Base-by-base conservation (phyloP, 345 rosid genomes). In the Erysimum cheiranthoides region DNA sequence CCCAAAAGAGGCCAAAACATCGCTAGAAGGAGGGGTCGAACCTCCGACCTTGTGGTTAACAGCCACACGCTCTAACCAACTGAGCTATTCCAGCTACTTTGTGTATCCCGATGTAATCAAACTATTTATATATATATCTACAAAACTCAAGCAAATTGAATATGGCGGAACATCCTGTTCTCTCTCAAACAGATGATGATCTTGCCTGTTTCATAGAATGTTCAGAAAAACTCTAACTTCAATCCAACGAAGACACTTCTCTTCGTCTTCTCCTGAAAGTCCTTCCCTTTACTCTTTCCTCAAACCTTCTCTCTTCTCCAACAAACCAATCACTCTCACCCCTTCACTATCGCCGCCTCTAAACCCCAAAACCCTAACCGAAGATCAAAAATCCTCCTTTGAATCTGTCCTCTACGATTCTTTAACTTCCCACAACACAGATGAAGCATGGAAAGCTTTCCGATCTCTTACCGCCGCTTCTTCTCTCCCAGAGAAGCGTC, bases 31-130 rank as follows among this genome's bases (percentile, higher is more conserved):
- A 87, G 89, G 90, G 90, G 61, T 86, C 73, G 91, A 92, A 92
- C 90, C 92, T 87, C 86, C 90, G 86, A 87, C 92, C 91, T 90
- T 92, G 89, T 86, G 90, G 92, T 88, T 89, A 88, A 85, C 87
- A 85, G 89, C 92, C 87, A 87, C 88, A 89, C 90, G 91, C 89
- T 87, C 91, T 91, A 89, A 77, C 93, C 97, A 84, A 75, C 90
- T 90, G 94, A 92, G 88, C 90, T 87, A 90, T 70, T 90, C 92
- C 89, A 85, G 91, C 88, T 6, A 30, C 3, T 21, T 17, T 66
- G 30, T 3, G 0, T 0, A 0, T n/a, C n/a, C n/a, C n/a, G n/a
- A 0, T 0, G 0, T 1, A 3, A 2, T 6, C 0, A 18, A 1
- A 0, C 0, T 13, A 39, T 70, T 42, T 51, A 11, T 6, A 17